Percentiles rank a stretch among this genome's conserved stretches.
These are phyloP conservation scores for Incumbomyces lentus DNA, from an alignment of 2,329 filamentous ascomycete genomes.

Conservation along the genomic window DNA sequence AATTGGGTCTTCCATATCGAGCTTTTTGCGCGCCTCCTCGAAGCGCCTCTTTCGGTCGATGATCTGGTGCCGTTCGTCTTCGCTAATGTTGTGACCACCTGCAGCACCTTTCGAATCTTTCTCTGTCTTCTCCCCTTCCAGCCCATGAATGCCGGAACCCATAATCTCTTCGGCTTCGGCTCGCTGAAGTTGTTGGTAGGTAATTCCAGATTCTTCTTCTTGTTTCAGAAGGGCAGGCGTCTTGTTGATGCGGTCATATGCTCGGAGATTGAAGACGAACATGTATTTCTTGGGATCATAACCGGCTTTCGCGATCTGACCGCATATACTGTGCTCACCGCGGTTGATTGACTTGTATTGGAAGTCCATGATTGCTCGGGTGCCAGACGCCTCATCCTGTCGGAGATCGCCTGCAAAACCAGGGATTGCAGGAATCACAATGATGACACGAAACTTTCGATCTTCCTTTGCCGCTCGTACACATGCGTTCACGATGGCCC, in stretches of 20 bases:
- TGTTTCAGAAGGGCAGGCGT: conserved; percentile 62
- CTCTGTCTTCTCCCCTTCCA: conserved; percentile 28
- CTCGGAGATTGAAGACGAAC: conserved; percentile 87
- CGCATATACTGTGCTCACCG: conserved; percentile 84
- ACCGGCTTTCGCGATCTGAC: conserved; percentile 47
- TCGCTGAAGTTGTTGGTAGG: conserved; percentile 75
- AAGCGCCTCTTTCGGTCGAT: conserved; percentile 39
- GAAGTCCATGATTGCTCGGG: conserved; percentile 94
- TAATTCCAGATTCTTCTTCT: conserved; percentile 71
- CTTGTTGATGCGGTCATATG: conserved; percentile 84
- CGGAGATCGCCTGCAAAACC: conserved; percentile 89
- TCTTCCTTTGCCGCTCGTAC: conserved; percentile 69
- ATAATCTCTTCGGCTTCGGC: conserved; percentile 85
- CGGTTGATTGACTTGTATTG: conserved; percentile 94
- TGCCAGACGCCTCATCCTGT: conserved; percentile 72
- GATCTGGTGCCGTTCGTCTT: conserved; percentile 33
- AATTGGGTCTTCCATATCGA: conserved; percentile 39
- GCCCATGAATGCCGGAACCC: conserved; percentile 59
- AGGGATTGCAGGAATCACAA: conserved; percentile 81
- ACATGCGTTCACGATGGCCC: conserved; percentile 81
- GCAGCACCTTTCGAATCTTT: conserved; percentile 8
- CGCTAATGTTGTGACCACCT: conserved; percentile 16
- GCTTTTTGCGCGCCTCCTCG: conserved; percentile 33
- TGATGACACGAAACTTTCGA: conserved; percentile 81
- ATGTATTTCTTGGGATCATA: conserved; percentile 51